Conservation (phyloP, 345 rosid genomes). For the Barbarea vulgaris region DNA sequence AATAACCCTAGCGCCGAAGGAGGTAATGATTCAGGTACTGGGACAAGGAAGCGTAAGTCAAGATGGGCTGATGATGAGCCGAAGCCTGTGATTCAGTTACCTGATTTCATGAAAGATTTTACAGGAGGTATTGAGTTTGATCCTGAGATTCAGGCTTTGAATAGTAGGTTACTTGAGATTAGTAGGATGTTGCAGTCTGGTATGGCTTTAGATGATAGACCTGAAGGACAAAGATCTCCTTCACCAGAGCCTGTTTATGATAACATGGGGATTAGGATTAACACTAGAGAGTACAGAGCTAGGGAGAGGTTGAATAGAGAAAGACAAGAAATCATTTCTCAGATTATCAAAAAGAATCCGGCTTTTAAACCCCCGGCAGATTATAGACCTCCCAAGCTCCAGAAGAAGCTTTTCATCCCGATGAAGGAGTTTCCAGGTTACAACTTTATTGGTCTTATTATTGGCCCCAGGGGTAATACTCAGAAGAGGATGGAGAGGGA, state of each 20-base stretch:
- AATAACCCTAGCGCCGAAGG: constrained; percentile 37
- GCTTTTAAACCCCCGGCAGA: constrained; percentile 97
- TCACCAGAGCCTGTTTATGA: constrained; percentile 96
- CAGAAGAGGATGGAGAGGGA: constrained; percentile 99
- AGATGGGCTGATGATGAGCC: constrained; percentile 97
- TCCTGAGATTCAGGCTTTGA: constrained; percentile 86
- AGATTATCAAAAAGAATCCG: constrained; percentile 85
- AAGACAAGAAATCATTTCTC: constrained; percentile 89
- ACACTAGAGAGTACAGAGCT: constrained; percentile 87
- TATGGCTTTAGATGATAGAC: constrained; percentile 79
- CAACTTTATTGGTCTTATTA: constrained; percentile 87
- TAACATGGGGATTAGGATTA: constrained; percentile 88
- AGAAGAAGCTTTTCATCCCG: constrained; percentile 94
- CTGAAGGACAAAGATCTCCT: constrained; percentile 93
- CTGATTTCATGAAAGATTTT: constrained; percentile 89
- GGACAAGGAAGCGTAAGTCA: constrained; percentile 75
- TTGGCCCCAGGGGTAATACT: constrained; percentile 95
- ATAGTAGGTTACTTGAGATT: constrained; percentile 80
- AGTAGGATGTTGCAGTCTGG: constrained; percentile 83
- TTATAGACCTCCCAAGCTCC: constrained; percentile 93
- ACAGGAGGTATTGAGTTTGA: constrained; percentile 94
- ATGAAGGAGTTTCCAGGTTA: constrained; percentile 95
- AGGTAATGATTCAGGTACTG: constrained; percentile 52
- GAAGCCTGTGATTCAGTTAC: constrained; percentile 80
- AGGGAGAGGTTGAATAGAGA: constrained; percentile 86